Evolutionary conservation across 1,284 basidiomycete species (phyloP), one percentile per base, ranked within the genome.

Genomic region (Phaffia rhodozyma): DNA sequence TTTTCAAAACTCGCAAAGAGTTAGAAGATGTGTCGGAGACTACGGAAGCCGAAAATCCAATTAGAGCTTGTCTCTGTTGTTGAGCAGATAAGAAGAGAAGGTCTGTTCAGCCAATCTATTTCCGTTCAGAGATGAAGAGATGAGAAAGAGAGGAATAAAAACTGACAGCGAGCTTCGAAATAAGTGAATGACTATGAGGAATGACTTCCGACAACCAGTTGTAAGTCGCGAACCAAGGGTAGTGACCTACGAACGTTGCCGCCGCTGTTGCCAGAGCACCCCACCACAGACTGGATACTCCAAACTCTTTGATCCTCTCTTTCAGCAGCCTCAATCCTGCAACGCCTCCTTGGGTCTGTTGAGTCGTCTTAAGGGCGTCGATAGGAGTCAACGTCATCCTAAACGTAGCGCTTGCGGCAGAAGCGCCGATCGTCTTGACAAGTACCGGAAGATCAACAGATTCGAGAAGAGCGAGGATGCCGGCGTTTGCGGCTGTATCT

Each of bases 191-290:
- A 0, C 84, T 77, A 0, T 71, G 71, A 0, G 89, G 89, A 23
- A 93, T 80, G 55, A 74, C 75, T 0, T 71, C 80, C 58, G 83
- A 78, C 9, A 94, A 83, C 71, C 79, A 86, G 74, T 93, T 93
- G 80, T 92, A 92, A 7, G 76, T 75, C 58, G 73, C 58, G 21
- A 55, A 72, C 74, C 74, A 74, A 23, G 87, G 89, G 51, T 80
- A 93, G 73, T 89, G 82, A 0, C 91, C 91, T n/a, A 91, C 89
- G 69, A 93, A 91, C 0, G 89, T 91, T 7, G 90, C 91, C 5
- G 85, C 89, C 1, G 89, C 90, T 0, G 90, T 92, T 0, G 89
- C 91, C 54, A 87, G 70, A 0, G 90, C 90, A 29, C 90, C 90
- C 68, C 87, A 91, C 87, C 88, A 94, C 29, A 94, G 72, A 21